Evolutionary conservation across 441 rosid species (phyloP), one percentile per base, ranked within the genome.

Genomic region (Flueggea neowawraea): DNA sequence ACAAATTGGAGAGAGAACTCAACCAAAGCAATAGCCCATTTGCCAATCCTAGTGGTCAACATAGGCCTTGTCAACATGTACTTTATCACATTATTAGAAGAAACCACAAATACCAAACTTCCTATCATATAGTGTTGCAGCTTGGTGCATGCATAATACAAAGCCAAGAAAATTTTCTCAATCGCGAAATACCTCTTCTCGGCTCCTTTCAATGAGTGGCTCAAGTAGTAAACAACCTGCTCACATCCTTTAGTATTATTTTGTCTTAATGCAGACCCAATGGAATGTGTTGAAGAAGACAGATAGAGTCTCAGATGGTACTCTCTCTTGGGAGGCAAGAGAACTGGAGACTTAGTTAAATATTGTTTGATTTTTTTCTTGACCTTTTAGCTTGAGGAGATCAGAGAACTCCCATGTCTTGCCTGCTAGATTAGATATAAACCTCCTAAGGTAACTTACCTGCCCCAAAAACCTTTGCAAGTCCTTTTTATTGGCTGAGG

Each of bases 41-140:
- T 6, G 9, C 0, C 15, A 6, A 10, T 17, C 16, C 4, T 43
- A 0, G 3, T n/a, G 10, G 10, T 44, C 16, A 45, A 12, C 2
- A 8, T 1, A 2, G 4, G 13, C 22, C 3, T 10, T 6, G 5
- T 22, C 0, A n/a, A 12, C 2, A 8, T 1, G 0, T 4, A 31
- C 22, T 4, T 10, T 6, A 5, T 22, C 0, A n/a, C 39, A 33
- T 33, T 6, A 4, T 3, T 33, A 3, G 4, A 3, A 3, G 39
- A 33, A 3, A 33, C 6, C 39, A 33, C 39, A 32, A 9, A 5
- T 12, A 0, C 28, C 5, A 16, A 0, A 48, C 6, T 39, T 44
- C 14, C 6, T 3, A 33, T 33, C 39, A n/a, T n/a, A n/a, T 45
- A 60, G 17, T 60, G 11, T 22, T 15, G 10, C 10, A 60, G n/a